Percentiles rank a stretch among this genome's conserved stretches.
These are phyloP conservation scores for Rhipidocladum racemiflorum DNA, from an alignment of 176 grass and related monocot genomes.

Conservation along the genomic window DNA sequence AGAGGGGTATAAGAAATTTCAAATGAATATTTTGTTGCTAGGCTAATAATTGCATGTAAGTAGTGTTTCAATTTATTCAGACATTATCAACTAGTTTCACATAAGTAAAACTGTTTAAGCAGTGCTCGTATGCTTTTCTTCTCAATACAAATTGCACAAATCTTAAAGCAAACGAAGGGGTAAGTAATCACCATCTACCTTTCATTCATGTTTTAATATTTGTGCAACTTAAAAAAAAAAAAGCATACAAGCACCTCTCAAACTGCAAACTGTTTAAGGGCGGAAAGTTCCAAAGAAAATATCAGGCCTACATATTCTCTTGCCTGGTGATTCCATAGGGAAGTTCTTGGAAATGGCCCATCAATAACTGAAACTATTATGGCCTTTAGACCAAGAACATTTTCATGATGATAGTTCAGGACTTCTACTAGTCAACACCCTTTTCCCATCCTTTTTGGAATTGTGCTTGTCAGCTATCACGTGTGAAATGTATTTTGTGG, in stretches of 20 bases:
- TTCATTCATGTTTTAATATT: too few relatives aligned
- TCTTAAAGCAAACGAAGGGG: too few relatives aligned
- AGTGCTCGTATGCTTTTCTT: too few relatives aligned
- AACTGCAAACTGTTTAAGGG: neutral
- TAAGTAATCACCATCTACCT: too few relatives aligned
- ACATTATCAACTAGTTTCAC: neutral
- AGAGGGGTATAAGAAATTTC: neutral
- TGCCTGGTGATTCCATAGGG: neutral
- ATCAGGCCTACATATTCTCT: neutral
- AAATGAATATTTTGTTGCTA: neutral
- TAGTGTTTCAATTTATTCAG: neutral
- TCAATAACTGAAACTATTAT: neutral
- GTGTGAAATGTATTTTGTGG: slow-evolving; percentile 23
- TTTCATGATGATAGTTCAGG: neutral
- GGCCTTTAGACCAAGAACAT: neutral
- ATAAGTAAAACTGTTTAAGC: neutral
- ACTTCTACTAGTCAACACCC: neutral
- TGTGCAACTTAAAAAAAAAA: too few relatives aligned
- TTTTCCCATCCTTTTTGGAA: neutral
- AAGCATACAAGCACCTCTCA: too few relatives aligned
- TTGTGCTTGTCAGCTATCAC: neutral
- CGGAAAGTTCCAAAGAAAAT: slow-evolving; percentile 14
- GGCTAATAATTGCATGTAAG: neutral
- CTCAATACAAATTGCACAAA: too few relatives aligned
- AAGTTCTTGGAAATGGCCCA: slow-evolving; percentile 15